Evolutionary conservation across 306 rosid species (phyloP), one percentile per base, ranked within the genome.

Genomic region (Medicago lupulina): DNA sequence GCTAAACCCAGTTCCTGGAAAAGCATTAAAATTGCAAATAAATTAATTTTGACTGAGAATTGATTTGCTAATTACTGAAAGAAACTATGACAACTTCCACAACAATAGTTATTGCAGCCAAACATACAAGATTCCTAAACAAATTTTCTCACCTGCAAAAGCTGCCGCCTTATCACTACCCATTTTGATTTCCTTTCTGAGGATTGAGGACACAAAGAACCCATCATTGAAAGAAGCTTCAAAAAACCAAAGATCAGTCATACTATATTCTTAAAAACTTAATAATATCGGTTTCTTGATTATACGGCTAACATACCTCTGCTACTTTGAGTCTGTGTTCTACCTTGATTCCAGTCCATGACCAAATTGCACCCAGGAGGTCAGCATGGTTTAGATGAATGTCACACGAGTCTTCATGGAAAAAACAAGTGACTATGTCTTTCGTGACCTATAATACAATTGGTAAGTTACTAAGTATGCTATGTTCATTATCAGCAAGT

Each of bases 121-220:
- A 70, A 61, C 17, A 68, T 40, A 28, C 57, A 40, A 54, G 1
- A 62, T 74, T 62, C 50, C 38, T 69, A 58, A 64, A 51, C 40
- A 73, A 70, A 23, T 74, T 66, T 67, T 57, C 85, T 81, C 81
- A 87, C 98, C 97, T 94, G 98, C 82, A 91, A 87, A 80, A 94
- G 94, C 74, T 94, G 98, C 58, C 97, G 89, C 82, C 98, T 89
- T 82, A 90, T 90, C 60, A 94, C 96, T 23, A 53, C 93, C 98
- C 97, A 94, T 80, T 85, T 90, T 77, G 90, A 86, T 87, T 94
- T 94, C 80, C 95, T 87, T 79, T 86, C 88, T 55, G 97, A 73
- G 68, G 97, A 91, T 80, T 90, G 97, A 74, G 98, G 98, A 65
- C 97, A 96, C 85, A 94, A 86, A 54, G 95, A 94, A 80, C 90